Base-by-base conservation (phyloP, 192 early-diverging fungal species). In the Rhizophlyctis rosea region DNA sequence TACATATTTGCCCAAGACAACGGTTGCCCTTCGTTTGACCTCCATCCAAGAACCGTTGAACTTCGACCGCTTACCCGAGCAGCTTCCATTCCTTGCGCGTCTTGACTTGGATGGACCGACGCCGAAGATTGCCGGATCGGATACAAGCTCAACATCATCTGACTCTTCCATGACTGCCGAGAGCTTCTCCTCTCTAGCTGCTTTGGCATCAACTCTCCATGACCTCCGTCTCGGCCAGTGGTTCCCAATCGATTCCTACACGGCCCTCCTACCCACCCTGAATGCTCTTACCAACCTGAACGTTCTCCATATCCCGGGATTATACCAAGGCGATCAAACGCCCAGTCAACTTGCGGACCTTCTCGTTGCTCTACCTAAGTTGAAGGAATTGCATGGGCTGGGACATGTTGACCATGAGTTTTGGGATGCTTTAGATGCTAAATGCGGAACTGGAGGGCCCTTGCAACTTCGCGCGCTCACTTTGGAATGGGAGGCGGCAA, bases 281-380 rank as follows among this genome's bases (percentile, higher is more conserved):
- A 13, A 18, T 18, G 18, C 7, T 7, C 7, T 44, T 7, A 13
- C 39, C 39, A 44, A 44, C 39, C 39, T 44, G 7, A 7, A 44
- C 18, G 9, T 44, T 7, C 39, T 44, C 7, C 39, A 44, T 18
- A 44, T 44, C 39, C 7, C 7, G 18, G 39, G 39, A 7, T 44
- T 44, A 44, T 44, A 44, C 39, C 39, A 44, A 44, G 39, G 39
- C 39, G 39, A 44, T 44, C 39, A 44, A 44, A 44, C 18, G 9
- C 39, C 39, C 9, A 13, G 9, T 44, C 9, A 44, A 7, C 39
- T 44, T 18, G 39, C 39, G 9, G 18, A 44, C 18, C 39, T 44
- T 18, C 18, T 44, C 39, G 7, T 7, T 18, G 7, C 39, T 44
- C 39, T 44, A 18, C 7, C 39, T 7, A 44, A 7, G 9, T 18